Evolutionary conservation across 1,139 yeast genomes (phyloP), one percentile per base, ranked within the genome.

Genomic region (Geotrichum phurueaensis): DNA sequence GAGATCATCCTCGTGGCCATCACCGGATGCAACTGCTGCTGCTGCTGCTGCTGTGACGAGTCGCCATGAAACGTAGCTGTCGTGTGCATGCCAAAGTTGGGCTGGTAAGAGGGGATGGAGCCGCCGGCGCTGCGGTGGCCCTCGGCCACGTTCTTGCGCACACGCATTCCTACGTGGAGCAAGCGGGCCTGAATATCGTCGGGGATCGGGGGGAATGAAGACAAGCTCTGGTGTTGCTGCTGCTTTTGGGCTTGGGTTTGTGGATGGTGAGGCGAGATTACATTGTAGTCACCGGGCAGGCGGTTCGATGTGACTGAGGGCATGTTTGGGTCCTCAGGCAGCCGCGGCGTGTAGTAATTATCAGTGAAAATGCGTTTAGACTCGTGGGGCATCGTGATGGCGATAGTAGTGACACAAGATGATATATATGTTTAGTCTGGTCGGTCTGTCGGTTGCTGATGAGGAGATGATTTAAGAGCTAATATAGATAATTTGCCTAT

Each of bases 101-200:
- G 69, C 39, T 63, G 64, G 60, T 69, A 69, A 0, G 70, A 66
- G 5, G 71, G 71, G 15, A 68, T 61, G 3, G 69, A 59, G 22
- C 65, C 63, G 33, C 60, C 62, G 29, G 29, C 6, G 33, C 56
- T 56, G 57, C 67, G 68, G 64, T 71, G 70, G 29, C 74, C 74
- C 33, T 71, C 73, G 33, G 68, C 66, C n/a, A 71, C 70, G 36
- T 65, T 64, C 63, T 69, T 70, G 51, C 75, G 67, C 23, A 73
- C 72, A 53, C 67, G 64, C 70, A 69, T 68, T 31, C 73, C 73
- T 20, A 70, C 69, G 22, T 66, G 65, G 12, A 67, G 59, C 22
- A 71, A 66, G 52, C 64, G 64, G 2, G 69, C 63, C 60, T 69
- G 73, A 20, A 70, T 45, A 29, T 69, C 74, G 33, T 66, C 69